Conservation (phyloP, 2,329 filamentous ascomycete species). For the Curvularia sp. region DNA sequence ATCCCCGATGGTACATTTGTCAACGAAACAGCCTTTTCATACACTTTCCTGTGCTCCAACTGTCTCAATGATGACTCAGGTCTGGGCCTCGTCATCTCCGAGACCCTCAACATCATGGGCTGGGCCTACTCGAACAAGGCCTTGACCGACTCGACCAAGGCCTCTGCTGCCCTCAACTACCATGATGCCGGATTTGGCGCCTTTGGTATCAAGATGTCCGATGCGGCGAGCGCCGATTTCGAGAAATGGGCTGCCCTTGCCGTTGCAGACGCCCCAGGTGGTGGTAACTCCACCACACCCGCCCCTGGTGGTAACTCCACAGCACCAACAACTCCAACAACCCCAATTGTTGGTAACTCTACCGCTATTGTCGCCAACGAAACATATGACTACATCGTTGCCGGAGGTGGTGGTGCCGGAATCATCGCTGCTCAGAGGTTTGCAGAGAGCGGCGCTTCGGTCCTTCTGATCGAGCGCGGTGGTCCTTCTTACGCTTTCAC, state of each 20-base stretch:
- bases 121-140: constrained; percentile 41
- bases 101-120: constrained; percentile 38
- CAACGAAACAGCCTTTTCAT: constrained; percentile 62
- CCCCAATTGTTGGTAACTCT: constrained; percentile 34
- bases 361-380: constrained; percentile 52
- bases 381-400: constrained; percentile 66
- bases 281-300: constrained; percentile 38
- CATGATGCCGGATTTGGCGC: constrained; percentile 45
- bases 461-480: constrained; percentile 62
- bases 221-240: constrained; percentile 43
- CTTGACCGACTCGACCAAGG: constrained; percentile 34
- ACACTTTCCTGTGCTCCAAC: constrained; percentile 61
- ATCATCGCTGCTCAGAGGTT: constrained; percentile 66
- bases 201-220: constrained; percentile 39
- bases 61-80: constrained; percentile 40
- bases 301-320: constrained; percentile 35
- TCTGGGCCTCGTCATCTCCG: constrained; percentile 34
- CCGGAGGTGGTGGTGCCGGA: constrained; percentile 66
- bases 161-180: constrained; percentile 36
- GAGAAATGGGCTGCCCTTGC: constrained; percentile 47
- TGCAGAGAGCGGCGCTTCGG: constrained; percentile 67
- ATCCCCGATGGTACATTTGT: constrained; percentile 61
- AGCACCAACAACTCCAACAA: constrained; percentile 21
- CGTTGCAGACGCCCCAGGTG: constrained; percentile 23
- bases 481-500: constrained; percentile 45